Evolutionary conservation across 1,139 yeast genomes (phyloP), one percentile per base, ranked within the genome.

Genomic region (Kazachstania sp.): DNA sequence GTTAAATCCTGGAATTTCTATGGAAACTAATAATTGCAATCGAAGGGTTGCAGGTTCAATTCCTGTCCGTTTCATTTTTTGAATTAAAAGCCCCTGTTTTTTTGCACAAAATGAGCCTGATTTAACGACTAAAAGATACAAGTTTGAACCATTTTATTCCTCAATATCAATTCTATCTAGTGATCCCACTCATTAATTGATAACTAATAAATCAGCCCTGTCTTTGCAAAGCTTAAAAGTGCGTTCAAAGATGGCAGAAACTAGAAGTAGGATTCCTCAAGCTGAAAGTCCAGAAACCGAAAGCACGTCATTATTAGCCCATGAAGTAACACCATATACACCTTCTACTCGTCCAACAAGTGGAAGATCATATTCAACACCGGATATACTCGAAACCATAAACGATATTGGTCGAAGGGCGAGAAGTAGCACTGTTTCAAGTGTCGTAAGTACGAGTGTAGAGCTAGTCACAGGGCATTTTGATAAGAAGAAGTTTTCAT

Each of bases 1-100:
- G 76, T 68, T 68, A 57, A 56, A 61, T 53, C 54, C 58, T 61
- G 68, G 68, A 61, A 51, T 51, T 32, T 59, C 45, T 32, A 39
- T 34, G 46, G 39, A 29, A 37, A 19, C 12, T 19, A 50, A 49
- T 46, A 48, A 54, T 70, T 69, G 74, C 69, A 69, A 76, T 77
- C 82, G 77, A 76, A 76, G 75, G 82, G 82, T 75, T 77, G 82
- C 82, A 77, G 82, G 83, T 78, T 78, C 83, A 74, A 78, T 76
- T 78, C 83, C 83, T 77, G 83, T 77, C 81, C 78, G 81, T 75
- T 75, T 76, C 81, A 77, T 64, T 63, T 61, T 55, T 60, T 61
- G 57, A 35, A 30, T 9, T 7, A 23, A 7, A 9, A 23, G 8
- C 28, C 28, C 28, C 28, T 23, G 8, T 23, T 23, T 23, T 23